A percentile compares a stretch with the other conserved stretches of the same genome.
Conservation (phyloP, 2,329 filamentous ascomycete genomes). For the Xenosphaeropsis pyriputrescens region DNA sequence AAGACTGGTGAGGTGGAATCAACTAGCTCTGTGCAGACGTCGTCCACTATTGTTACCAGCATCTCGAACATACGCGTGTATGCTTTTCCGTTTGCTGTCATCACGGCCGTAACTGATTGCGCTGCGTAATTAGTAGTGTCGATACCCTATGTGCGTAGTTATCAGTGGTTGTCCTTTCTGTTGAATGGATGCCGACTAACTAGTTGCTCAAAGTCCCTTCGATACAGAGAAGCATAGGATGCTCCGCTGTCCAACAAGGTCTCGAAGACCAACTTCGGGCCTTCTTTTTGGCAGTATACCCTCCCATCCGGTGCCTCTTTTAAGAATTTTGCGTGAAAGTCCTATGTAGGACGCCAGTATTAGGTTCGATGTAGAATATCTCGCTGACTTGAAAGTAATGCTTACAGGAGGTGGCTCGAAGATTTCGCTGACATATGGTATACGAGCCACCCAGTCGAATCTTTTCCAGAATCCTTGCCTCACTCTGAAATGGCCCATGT, state of each 20-base stretch:
- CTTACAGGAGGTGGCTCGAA: no score
- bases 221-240: constrained; percentile 23
- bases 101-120: constrained; percentile 15
- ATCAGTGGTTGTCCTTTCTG: no score
- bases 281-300: constrained; percentile 6
- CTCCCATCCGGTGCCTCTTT: neutral
- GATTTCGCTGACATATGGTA: neutral
- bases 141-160: constrained; percentile 11
- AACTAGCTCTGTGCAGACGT: constrained; percentile 12
- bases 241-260: constrained; percentile 28
- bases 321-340: no score
- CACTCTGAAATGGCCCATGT: constrained; percentile 5
- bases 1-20: constrained; percentile 2
- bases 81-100: constrained; percentile 7
- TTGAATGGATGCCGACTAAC: no score
- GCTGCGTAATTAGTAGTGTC: constrained; percentile 19
- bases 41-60: constrained; percentile 16
- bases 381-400: neutral
- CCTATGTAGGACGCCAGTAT: neutral
- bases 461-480: constrained; percentile 10
- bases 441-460: constrained; percentile 5
- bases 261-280: constrained; percentile 17
- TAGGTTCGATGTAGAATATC: neutral
- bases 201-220: constrained; percentile 20
- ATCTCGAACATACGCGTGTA: constrained; percentile 20